Evolutionary conservation across 495 filamentous ascomycete species (phyloP).

Genomic region (Daldinia caldariorum): DNA sequence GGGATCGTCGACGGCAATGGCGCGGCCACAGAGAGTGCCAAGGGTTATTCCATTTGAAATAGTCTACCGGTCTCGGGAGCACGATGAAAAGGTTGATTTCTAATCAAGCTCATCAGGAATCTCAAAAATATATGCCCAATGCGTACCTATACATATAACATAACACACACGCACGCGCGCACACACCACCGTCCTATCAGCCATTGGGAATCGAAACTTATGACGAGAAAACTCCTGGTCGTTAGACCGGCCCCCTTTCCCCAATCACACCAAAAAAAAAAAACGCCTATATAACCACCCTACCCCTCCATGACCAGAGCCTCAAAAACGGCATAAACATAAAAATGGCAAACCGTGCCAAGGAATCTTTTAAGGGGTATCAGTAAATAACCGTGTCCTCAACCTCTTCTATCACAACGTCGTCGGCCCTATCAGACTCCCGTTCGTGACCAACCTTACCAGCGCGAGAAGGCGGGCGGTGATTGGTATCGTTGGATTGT

Average conservation of each 20-base stretch:
- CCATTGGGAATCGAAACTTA: constrained; percentile 37
- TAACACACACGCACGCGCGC: constrained; percentile 15
- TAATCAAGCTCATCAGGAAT: constrained; percentile 8
- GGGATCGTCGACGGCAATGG: background rate
- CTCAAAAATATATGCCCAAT: background rate
- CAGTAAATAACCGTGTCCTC: constrained; percentile 91
- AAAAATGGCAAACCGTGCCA: constrained; percentile 13
- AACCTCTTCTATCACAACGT: constrained; percentile 76
- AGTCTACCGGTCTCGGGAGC: background rate
- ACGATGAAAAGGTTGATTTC: background rate
- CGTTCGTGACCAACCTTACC: constrained; percentile 50
- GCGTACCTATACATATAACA: no score
- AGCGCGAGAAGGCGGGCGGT: constrained; percentile 46
- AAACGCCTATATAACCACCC: constrained; percentile 23
- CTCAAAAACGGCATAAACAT: background rate
- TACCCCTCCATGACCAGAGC: constrained; percentile 7
- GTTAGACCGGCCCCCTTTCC: constrained; percentile 1
- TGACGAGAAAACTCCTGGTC: constrained; percentile 6
- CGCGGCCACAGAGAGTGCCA: constrained; percentile 4
- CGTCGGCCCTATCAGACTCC: constrained; percentile 72
- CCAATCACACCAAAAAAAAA: constrained; percentile 3
- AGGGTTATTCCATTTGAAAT: background rate
- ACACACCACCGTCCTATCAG: constrained; percentile 16
- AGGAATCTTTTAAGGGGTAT: constrained; percentile 28
- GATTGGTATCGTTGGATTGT: constrained; percentile 48